Conservation (phyloP, 768 basidiomycete genomes). For the Boletus subcaerulescens region DNA sequence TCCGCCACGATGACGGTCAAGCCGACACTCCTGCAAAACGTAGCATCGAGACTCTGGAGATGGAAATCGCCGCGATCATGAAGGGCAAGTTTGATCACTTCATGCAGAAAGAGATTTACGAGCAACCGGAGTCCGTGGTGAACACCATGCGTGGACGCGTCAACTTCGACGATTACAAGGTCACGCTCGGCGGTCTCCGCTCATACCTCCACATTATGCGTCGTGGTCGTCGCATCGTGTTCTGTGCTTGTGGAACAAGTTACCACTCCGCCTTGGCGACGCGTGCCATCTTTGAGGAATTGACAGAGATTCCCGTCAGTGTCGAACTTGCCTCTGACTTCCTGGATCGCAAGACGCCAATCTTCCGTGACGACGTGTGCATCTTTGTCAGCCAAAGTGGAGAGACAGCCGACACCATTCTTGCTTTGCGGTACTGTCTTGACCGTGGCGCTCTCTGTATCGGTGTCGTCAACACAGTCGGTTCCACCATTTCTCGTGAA, state of each 20-base stretch:
- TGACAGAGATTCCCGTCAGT: slow-evolving; percentile 97
- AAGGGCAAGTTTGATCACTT: slow-evolving; percentile 99
- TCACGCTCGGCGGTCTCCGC: slow-evolving; percentile 93
- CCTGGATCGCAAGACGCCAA: slow-evolving; percentile 97
- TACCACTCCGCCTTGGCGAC: slow-evolving; percentile 98
- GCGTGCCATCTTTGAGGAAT: slow-evolving; percentile 96
- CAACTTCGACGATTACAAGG: slow-evolving; percentile 90
- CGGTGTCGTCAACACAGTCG: slow-evolving; percentile 98
- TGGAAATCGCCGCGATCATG: slow-evolving; percentile 99
- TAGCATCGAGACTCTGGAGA: slow-evolving; percentile 95
- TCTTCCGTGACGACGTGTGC: slow-evolving; percentile 98
- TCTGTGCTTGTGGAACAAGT: slow-evolving; percentile 97
- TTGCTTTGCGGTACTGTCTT: slow-evolving; percentile 93
- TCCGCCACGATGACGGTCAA: slow-evolving; percentile 80
- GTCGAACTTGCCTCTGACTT: slow-evolving; percentile 98
- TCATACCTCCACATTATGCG: slow-evolving; percentile 95
- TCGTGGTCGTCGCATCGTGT: slow-evolving; percentile 90
- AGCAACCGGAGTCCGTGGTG: slow-evolving; percentile 98
- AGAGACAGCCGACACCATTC: slow-evolving; percentile 97
- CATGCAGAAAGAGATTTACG: slow-evolving; percentile 99
- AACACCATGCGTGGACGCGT: slow-evolving; percentile 99
- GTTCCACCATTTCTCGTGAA: slow-evolving; percentile 95
- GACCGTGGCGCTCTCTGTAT: slow-evolving; percentile 96
- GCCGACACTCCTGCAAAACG: slow-evolving; percentile 64
- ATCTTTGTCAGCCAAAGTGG: slow-evolving; percentile 97